Evolutionary conservation across 441 rosid genomes (phyloP).

Genomic region (Sinapis alba): DNA sequence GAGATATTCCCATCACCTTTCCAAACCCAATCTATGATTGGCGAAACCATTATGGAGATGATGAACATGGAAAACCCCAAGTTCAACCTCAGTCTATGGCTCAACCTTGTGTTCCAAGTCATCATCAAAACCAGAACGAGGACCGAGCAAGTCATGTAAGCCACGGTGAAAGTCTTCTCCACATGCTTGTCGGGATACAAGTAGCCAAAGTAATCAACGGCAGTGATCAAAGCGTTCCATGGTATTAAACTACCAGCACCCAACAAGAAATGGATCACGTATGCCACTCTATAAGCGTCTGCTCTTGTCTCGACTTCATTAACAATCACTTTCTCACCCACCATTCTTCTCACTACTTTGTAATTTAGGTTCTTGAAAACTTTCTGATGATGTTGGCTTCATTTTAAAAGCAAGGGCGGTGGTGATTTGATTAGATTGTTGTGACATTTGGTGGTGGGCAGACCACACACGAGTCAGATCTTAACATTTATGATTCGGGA

Average conservation of each 20-base stretch:
- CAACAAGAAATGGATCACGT: constrained; percentile 78
- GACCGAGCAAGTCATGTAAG: constrained; percentile 82
- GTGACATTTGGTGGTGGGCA: constrained; percentile 4
- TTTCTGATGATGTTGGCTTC: constrained; percentile 14
- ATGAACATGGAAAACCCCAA: constrained; percentile 79
- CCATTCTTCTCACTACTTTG: constrained; percentile 25
- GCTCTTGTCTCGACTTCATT: constrained; percentile 49
- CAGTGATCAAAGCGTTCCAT: constrained; percentile 92
- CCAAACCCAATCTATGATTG: constrained; percentile 62
- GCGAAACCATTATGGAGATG: constrained; percentile 69
- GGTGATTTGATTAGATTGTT: constrained; percentile 27
- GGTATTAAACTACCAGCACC: constrained; percentile 95
- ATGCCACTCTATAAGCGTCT: constrained; percentile 72
- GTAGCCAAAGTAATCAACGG: constrained; percentile 77
- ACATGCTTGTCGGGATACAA: constrained; percentile 71
- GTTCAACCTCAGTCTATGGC: constrained; percentile 67
- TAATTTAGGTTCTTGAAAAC: constrained; percentile 7
- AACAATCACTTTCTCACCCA: constrained; percentile 21
- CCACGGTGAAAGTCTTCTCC: constrained; percentile 81
- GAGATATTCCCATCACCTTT: constrained; percentile 40
- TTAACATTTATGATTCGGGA: not conserved
- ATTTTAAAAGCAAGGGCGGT: constrained; percentile 31
- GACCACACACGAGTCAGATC: not conserved
- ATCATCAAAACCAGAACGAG: constrained; percentile 58
- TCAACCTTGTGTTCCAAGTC: constrained; percentile 54